Evolutionary conservation across 441 rosid genomes (phyloP).

Genomic region (Euphorbia schlechtendalii): DNA sequence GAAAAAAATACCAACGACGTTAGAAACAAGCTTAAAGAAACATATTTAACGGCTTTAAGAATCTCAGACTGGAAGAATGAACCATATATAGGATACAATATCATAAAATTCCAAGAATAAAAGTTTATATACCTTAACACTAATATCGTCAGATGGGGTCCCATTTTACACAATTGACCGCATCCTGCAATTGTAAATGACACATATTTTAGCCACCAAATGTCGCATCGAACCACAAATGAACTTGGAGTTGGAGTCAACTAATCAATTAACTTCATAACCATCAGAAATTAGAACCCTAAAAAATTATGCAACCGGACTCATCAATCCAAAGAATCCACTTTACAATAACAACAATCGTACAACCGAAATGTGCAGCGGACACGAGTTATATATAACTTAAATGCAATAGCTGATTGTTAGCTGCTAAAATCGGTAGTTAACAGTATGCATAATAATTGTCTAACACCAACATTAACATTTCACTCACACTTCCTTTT

Average conservation of each 20-base stretch:
- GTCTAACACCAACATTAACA: background rate
- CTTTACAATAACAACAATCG: background rate
- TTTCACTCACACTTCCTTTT: background rate
- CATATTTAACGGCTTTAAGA: background rate
- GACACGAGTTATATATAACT: too few relatives aligned
- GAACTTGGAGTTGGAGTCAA: background rate
- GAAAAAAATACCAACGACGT: constrained; percentile 14
- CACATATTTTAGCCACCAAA: background rate
- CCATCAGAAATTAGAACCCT: background rate
- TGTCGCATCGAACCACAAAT: background rate
- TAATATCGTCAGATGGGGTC: constrained; percentile 96
- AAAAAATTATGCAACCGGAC: background rate
- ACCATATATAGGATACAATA: background rate
- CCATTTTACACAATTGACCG: constrained; percentile 99
- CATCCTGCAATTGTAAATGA: constrained; percentile 50
- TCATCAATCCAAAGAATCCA: background rate
- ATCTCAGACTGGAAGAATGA: background rate
- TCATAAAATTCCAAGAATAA: background rate
- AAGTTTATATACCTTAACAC: constrained; percentile 59
- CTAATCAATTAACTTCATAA: background rate
- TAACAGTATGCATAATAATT: background rate
- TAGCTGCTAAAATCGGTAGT: too few relatives aligned
- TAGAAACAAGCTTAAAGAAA: background rate
- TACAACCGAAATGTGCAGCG: too few relatives aligned
- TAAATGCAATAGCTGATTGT: too few relatives aligned